Evolutionary conservation across 2,329 filamentous ascomycete species (phyloP).

Genomic region (Dactylonectria estremocensis): DNA sequence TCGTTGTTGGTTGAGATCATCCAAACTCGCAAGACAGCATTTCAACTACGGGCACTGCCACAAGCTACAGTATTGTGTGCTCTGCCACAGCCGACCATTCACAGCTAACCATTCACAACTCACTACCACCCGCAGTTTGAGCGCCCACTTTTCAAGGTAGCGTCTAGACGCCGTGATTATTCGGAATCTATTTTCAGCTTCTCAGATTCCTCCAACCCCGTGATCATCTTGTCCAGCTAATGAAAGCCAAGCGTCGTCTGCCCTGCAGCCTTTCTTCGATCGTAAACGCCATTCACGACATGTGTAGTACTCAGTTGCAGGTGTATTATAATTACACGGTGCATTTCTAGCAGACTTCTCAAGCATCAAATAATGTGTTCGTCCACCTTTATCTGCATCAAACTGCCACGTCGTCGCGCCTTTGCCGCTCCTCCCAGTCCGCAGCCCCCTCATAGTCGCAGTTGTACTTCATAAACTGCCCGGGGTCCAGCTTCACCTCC

Average conservation of each 20-base stretch:
- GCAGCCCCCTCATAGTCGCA: conserved; percentile 39
- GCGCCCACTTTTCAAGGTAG: background rate
- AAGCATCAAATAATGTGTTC: background rate
- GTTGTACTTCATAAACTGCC: conserved; percentile 42
- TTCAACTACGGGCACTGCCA: background rate
- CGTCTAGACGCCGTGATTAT: background rate
- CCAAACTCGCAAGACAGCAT: background rate
- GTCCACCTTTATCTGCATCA: background rate
- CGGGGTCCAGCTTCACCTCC: conserved; percentile 39
- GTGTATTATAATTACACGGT: too few species aligned
- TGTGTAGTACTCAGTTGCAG: background rate
- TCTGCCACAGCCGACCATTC: too few species aligned
- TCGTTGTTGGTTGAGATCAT: background rate
- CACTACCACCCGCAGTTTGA: background rate
- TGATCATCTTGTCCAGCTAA: background rate
- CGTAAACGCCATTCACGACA: background rate
- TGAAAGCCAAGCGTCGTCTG: background rate
- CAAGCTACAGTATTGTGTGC: background rate
- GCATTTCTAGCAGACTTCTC: background rate
- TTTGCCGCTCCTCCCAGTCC: conserved; percentile 41
- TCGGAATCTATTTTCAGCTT: background rate
- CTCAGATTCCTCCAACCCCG: background rate
- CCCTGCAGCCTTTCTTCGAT: background rate
- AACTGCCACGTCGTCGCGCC: conserved; percentile 5
- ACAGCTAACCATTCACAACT: background rate